Base-by-base conservation (phyloP, 805 yeast species). In the Brettanomyces anomalus region DNA sequence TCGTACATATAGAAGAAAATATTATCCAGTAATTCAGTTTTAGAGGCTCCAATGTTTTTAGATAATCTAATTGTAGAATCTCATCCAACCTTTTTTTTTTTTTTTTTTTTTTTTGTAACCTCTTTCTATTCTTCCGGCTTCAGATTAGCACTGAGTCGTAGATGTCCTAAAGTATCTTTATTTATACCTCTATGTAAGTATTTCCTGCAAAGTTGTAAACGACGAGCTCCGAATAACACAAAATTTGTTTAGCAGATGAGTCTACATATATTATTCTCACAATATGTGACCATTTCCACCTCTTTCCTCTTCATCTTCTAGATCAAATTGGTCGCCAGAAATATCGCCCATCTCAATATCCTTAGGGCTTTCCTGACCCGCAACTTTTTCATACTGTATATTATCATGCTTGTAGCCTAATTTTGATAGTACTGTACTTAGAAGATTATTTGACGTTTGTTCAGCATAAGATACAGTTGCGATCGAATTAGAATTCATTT, bases 261-360 rank as follows among this genome's bases (percentile, higher is more conserved):
- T n/a, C n/a, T n/a, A n/a, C n/a, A n/a, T n/a, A n/a, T n/a, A n/a
- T n/a, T 24, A 24, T 24, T 11, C 10, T 24, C 28, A 24, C 28
- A 24, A 2, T 24, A 11, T 11, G 6, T 24, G 28, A 11, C 28
- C 10, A 24, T 24, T 24, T 7, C 28, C 28, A 24, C 6, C 46
- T 20, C 49, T 54, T 33, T 73, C 77, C 32, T 72, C 77, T 40
- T 73, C 78, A 49, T 74, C 69, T 30, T 62, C 71, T 38, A 73
- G 67, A n/a, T 69, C 61, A 43, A 73, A 72, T 33, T 71, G 70
- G 43, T 70, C 73, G 46, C 51, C 26, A 7, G 20, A 46, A 40
- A 51, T 55, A 13, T 61, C 68, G n/a, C 43, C 36, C 18, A 17
- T 28, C 14, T 48, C 35, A 13, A 16, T 18, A 21, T 33, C 42